Evolutionary conservation across 2,329 filamentous ascomycete species (phyloP).

Genomic region (Neopestalotiopsis sp.): DNA sequence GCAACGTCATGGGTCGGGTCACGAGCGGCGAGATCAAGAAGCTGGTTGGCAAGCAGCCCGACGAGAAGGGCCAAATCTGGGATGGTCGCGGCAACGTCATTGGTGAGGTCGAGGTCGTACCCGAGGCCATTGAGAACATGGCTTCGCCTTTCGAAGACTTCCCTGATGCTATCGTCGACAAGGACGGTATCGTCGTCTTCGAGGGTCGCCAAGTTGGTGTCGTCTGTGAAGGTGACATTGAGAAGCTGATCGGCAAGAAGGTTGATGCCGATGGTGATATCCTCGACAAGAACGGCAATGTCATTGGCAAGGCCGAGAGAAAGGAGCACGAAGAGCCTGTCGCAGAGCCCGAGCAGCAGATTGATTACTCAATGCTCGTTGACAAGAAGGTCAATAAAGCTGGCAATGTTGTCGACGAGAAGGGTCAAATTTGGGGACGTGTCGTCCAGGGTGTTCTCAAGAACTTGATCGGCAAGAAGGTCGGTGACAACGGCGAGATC

Average conservation of each 20-base stretch:
- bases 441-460: conserved; percentile 68
- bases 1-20: conserved; percentile 48
- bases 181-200: conserved; percentile 42
- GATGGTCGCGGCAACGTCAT: conserved; percentile 37
- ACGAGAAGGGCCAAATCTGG: conserved; percentile 48
- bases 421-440: conserved; percentile 62
- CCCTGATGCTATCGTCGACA: conserved; percentile 39
- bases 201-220: conserved; percentile 42
- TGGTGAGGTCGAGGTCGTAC: conserved; percentile 46
- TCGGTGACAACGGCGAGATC: conserved; percentile 71
- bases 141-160: conserved; percentile 41
- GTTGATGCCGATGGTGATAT: conserved; percentile 43
- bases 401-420: conserved; percentile 60
- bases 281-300: conserved; percentile 40
- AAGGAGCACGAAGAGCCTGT: conserved; percentile 37
- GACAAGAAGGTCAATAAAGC: conserved; percentile 63
- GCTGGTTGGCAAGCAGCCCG: conserved; percentile 46
- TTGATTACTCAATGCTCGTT: conserved; percentile 56
- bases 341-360: conserved; percentile 29
- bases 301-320: conserved; percentile 39
- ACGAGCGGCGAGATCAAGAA: conserved; percentile 45
- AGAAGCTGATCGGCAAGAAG: conserved; percentile 40
- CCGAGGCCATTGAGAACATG: conserved; percentile 39
- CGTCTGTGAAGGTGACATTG: conserved; percentile 42
- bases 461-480: conserved; percentile 66